These are phyloP conservation scores for Coemansia pectinata DNA, from an alignment of 192 early-diverging fungal species.

Conservation along the genomic window DNA sequence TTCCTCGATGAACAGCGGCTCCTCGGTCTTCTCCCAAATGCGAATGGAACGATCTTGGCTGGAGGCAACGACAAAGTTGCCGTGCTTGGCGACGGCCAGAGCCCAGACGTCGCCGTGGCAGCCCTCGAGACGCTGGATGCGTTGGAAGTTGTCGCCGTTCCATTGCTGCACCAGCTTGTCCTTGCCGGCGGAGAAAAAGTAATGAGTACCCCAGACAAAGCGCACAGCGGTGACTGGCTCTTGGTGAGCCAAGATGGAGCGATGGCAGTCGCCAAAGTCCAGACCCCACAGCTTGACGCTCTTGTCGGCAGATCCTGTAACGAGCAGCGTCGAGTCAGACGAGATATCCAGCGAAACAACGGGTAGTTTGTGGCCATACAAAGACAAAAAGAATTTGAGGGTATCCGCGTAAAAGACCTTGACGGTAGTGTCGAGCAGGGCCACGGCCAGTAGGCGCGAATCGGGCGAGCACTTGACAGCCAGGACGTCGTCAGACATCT, in stretches of 20 bases:
- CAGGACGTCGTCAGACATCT: constrained; percentile 93
- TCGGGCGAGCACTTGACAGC: constrained; percentile 83
- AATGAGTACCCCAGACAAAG: constrained; percentile 95
- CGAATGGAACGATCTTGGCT: constrained; percentile 95
- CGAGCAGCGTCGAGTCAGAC: constrained; percentile 86
- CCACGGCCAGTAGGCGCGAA: constrained; percentile 83
- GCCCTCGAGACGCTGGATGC: constrained; percentile 89
- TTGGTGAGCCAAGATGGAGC: constrained; percentile 90
- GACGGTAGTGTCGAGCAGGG: constrained; percentile 92
- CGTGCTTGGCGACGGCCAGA: constrained; percentile 85
- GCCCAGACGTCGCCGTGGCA: constrained; percentile 96
- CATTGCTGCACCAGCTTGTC: constrained; percentile 92
- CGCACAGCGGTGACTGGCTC: constrained; percentile 85
- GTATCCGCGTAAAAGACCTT: constrained; percentile 97
- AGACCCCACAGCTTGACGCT: constrained; percentile 98
- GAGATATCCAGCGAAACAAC: constrained; percentile 99
- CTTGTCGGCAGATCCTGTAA: constrained; percentile 96
- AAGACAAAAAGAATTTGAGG: constrained; percentile 94
- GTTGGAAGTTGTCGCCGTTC: constrained; percentile 97
- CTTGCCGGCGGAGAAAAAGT: constrained; percentile 91
- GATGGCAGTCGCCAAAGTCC: constrained; percentile 99
- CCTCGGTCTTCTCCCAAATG: constrained; percentile 96
- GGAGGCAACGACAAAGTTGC: constrained; percentile 82
- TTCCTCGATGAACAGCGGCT: constrained; percentile 93
- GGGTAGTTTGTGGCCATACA: constrained; percentile 97